phyloP scores from a whole-genome alignment of 768 basidiomycete species.

The Leccinum ochraceum region DNA sequence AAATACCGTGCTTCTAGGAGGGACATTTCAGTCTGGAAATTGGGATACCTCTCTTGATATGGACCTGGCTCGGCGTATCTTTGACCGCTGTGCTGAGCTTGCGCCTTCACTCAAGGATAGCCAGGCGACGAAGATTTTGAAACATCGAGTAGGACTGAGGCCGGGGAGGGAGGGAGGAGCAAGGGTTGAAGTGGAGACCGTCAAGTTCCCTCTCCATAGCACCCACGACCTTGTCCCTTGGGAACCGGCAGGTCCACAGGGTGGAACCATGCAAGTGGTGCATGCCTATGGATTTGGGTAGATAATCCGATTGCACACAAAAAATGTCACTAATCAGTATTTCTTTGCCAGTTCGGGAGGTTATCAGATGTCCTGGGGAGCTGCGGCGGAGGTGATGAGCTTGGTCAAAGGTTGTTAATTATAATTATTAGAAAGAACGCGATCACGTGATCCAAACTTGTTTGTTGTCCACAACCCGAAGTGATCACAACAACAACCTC shows the following conservation, averaged over 20 bases:
- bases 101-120: constrained; percentile 36
- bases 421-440: constrained; percentile 15
- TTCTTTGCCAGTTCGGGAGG: constrained; percentile 33
- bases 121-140: constrained; percentile 43
- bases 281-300: constrained; percentile 67
- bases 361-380: constrained; percentile 46
- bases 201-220: constrained; percentile 36
- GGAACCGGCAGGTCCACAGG: constrained; percentile 21
- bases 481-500: constrained; percentile 11
- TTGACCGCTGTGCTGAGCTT: constrained; percentile 44
- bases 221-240: constrained; percentile 19
- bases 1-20: constrained; percentile 54
- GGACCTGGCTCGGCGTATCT: constrained; percentile 43
- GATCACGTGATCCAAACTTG: constrained; percentile 35
- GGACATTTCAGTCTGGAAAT: constrained; percentile 50
- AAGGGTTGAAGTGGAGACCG: constrained; percentile 51
- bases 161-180: constrained; percentile 58
- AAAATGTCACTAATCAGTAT: constrained; percentile 10
- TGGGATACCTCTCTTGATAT: constrained; percentile 53
- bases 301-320: constrained; percentile 7
- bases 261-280: constrained; percentile 38
- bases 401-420: constrained; percentile 19
- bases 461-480: constrained; percentile 19
- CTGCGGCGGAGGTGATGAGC: constrained; percentile 40
- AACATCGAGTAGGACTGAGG: constrained; percentile 59